Conservation (phyloP, 108 stramenopile species). For the Nannochloropsis oceanica region DNA sequence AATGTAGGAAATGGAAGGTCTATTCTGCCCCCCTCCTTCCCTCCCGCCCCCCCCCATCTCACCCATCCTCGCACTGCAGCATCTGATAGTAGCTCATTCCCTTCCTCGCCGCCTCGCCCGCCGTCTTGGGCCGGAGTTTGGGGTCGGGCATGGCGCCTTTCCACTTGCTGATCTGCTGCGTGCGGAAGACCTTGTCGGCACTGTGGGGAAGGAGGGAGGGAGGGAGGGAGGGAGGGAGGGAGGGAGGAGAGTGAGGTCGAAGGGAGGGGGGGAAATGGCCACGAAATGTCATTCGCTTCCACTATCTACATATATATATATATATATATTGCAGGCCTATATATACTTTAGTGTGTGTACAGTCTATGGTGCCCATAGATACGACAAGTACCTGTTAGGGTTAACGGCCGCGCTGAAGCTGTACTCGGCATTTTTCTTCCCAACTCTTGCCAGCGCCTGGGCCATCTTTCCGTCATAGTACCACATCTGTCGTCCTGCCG, state of each 20-base stretch:
- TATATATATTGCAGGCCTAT: too few species aligned
- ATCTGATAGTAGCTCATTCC: slow-evolving; percentile 5
- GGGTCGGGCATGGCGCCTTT: slow-evolving; percentile 27
- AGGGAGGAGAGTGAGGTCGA: neutral
- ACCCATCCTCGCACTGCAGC: slow-evolving; percentile 32
- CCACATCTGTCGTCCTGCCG: slow-evolving; percentile 35
- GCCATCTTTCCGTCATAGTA: neutral
- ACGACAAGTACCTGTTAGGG: slow-evolving; percentile 28
- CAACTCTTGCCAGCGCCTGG: neutral
- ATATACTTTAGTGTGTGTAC: too few species aligned
- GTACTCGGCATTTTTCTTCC: neutral
- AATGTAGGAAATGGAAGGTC: too few species aligned
- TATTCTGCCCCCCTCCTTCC: neutral
- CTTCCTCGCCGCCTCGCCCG: slow-evolving; percentile 14
- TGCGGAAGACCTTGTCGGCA: slow-evolving; percentile 31
- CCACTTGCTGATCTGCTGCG: slow-evolving; percentile 24
- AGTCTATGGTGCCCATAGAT: too few species aligned
- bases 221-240: neutral
- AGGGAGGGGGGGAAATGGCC: neutral
- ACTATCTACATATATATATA: neutral
- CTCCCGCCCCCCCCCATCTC: neutral
- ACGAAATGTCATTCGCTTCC: neutral
- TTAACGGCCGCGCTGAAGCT: slow-evolving; percentile 30
- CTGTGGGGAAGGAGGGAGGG: neutral
- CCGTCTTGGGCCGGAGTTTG: neutral